Evolutionary conservation across 352 stramenopile species (phyloP).

Genomic region (Phytophthora podocarpi): DNA sequence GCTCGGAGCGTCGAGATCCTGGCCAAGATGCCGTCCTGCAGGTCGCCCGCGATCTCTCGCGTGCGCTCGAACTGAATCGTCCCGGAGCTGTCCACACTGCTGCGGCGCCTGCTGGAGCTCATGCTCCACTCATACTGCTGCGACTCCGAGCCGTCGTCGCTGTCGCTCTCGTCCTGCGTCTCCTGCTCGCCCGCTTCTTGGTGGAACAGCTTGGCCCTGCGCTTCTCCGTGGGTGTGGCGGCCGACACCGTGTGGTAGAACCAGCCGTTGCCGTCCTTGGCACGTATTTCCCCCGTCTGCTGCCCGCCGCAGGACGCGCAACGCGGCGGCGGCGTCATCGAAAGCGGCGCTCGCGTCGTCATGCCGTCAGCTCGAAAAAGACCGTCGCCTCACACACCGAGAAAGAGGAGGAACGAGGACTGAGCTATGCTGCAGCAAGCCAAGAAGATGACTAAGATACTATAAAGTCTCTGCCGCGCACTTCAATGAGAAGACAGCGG

Average conservation of each 20-base stretch:
- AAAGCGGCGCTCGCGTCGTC: constrained; percentile 4
- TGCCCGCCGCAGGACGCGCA: constrained; percentile 39
- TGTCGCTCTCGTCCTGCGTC: constrained; percentile 5
- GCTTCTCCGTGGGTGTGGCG: constrained; percentile 51
- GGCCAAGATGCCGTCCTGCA: constrained; percentile 64
- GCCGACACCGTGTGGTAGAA: constrained; percentile 63
- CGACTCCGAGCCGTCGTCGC: constrained; percentile 2
- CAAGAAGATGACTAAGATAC: not conserved
- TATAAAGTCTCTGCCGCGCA: constrained; percentile 11
- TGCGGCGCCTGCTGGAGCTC: constrained; percentile 14
- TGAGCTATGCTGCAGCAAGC: no score
- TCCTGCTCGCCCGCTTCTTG: constrained; percentile 37
- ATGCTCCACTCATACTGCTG: constrained; percentile 33
- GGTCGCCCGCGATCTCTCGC: constrained; percentile 34
- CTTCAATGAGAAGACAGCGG: constrained; percentile 18
- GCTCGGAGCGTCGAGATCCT: constrained; percentile 76
- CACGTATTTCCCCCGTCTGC: constrained; percentile 38
- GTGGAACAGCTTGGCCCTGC: constrained; percentile 19
- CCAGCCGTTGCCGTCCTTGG: constrained; percentile 11
- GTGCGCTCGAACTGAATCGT: constrained; percentile 43
- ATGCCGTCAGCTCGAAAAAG: constrained; percentile 6
- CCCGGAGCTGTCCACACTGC: constrained; percentile 15
- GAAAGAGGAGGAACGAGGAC: not conserved
- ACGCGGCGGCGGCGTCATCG: constrained; percentile 18
- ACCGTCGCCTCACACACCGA: not conserved